phyloP scores from a whole-genome alignment of 257 asterid species.

The Nicotiana sylvestris region DNA sequence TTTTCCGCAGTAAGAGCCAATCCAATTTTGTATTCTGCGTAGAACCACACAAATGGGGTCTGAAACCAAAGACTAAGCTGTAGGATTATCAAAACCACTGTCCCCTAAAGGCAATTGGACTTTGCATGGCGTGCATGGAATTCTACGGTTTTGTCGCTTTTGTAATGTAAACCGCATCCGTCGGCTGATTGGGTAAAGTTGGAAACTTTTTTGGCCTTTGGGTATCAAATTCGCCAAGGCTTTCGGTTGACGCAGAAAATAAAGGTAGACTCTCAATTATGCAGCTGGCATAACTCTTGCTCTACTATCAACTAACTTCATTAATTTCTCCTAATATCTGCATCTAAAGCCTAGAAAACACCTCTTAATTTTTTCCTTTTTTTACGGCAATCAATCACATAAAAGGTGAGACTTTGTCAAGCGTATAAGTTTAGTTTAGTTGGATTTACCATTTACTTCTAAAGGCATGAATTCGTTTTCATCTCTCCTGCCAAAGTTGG shows the following conservation, averaged over 20 bases:
- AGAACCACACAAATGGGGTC: neutral
- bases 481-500: neutral
- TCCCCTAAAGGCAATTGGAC: neutral
- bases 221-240: neutral
- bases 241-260: neutral
- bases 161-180: neutral
- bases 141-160: neutral
- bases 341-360: too few relatives aligned
- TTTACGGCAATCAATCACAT: neutral
- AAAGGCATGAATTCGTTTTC: neutral
- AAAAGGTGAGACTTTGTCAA: neutral
- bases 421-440: neutral
- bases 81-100: neutral
- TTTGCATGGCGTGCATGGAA: neutral
- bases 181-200: constrained; percentile 7
- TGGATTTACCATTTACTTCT: neutral
- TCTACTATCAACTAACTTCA: neutral
- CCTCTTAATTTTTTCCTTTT: too few relatives aligned
- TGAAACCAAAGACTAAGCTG: constrained; percentile 3
- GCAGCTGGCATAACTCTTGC: neutral
- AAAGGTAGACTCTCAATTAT: neutral
- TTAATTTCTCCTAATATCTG: too few relatives aligned
- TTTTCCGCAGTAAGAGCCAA: neutral
- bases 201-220: neutral
- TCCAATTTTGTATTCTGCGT: neutral